Evolutionary conservation across 768 basidiomycete genomes (phyloP).

Genomic region (Kondoa subrosea): DNA sequence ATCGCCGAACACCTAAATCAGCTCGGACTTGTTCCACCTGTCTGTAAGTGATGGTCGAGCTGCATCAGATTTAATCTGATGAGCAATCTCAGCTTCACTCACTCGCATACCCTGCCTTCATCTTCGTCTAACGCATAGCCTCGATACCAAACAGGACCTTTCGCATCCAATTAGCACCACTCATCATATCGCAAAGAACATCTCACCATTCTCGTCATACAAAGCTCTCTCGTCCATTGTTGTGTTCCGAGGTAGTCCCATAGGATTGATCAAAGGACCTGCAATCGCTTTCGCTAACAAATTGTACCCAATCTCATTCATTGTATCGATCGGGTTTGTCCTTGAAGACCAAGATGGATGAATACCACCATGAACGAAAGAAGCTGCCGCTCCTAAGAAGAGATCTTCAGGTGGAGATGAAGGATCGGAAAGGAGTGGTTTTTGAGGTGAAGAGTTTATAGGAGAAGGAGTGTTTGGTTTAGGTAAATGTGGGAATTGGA

Average conservation of each 20-base stretch:
- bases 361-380: conserved; percentile 54
- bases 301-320: conserved; percentile 56
- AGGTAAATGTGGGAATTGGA: conserved; percentile 35
- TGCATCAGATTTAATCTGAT: neutral
- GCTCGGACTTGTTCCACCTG: conserved; percentile 54
- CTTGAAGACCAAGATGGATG: conserved; percentile 35
- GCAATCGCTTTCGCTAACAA: conserved; percentile 54
- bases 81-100: neutral
- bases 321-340: conserved; percentile 42
- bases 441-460: conserved; percentile 50
- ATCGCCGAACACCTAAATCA: conserved; percentile 61
- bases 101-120: conserved; percentile 44
- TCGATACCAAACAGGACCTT: conserved; percentile 63
- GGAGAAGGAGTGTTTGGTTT: too few relatives aligned
- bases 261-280: conserved; percentile 33
- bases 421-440: conserved; percentile 29
- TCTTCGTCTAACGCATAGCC: conserved; percentile 72
- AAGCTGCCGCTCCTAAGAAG: conserved; percentile 61
- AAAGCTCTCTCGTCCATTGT: conserved; percentile 52
- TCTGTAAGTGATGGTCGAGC: too few relatives aligned
- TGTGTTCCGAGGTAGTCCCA: conserved; percentile 44
- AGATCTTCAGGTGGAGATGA: conserved; percentile 35
- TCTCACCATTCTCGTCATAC: conserved; percentile 55
- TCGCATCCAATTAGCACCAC: conserved; percentile 1
- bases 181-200: neutral